Conservation (phyloP, 352 stramenopile species). For the Pythium dissotocum region DNA sequence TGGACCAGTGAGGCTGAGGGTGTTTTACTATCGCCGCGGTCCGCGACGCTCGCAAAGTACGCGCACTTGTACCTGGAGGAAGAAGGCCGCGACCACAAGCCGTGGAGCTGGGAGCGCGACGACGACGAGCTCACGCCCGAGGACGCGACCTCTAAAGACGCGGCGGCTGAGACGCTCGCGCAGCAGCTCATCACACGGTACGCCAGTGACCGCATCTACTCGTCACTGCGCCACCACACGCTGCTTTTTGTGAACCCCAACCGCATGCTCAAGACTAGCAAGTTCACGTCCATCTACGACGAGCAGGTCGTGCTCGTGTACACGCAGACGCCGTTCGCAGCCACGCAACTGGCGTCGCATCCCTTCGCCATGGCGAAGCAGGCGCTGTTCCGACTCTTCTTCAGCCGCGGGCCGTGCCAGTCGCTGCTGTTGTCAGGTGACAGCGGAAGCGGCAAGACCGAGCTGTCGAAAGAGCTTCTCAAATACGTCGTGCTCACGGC, state of each 20-base stretch:
- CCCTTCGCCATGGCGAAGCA: slow-evolving; percentile 79
- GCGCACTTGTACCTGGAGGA: slow-evolving; percentile 71
- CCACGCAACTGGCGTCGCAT: slow-evolving; percentile 50
- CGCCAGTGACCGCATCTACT: slow-evolving; percentile 54
- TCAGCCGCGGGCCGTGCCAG: slow-evolving; percentile 27
- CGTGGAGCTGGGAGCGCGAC: slow-evolving; percentile 55
- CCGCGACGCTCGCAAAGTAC: slow-evolving; percentile 77
- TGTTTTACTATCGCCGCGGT: slow-evolving; percentile 53
- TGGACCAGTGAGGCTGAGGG: background rate
- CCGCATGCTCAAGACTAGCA: slow-evolving; percentile 67
- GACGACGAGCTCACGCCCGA: slow-evolving; percentile 42
- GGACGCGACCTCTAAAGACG: background rate
- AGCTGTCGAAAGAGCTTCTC: slow-evolving; percentile 75
- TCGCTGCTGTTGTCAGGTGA: slow-evolving; percentile 60
- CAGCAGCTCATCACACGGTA: slow-evolving; percentile 33
- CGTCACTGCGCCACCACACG: slow-evolving; percentile 57
- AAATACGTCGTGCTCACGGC: slow-evolving; percentile 74
- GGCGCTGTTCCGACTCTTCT: slow-evolving; percentile 49
- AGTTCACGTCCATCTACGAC: slow-evolving; percentile 84
- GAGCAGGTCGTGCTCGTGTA: slow-evolving; percentile 76
- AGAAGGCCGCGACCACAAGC: slow-evolving; percentile 50
- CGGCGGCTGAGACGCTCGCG: background rate
- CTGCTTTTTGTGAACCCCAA: slow-evolving; percentile 75
- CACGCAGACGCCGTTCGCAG: slow-evolving; percentile 42
- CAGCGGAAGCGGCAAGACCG: slow-evolving; percentile 75